Conservation (phyloP, 345 rosid species). For the Pistacia atlantica region DNA sequence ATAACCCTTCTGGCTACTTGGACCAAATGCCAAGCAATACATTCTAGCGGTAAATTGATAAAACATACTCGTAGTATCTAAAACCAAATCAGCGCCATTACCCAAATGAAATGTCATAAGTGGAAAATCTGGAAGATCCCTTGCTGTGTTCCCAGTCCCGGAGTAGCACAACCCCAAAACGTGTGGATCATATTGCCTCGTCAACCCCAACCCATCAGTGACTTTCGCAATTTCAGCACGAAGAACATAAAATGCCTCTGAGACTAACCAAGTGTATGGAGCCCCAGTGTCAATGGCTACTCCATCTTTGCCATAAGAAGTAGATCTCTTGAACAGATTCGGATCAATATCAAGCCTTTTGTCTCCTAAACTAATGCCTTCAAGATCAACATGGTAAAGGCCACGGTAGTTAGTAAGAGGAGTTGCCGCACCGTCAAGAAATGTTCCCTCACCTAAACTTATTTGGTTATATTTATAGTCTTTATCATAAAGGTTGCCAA, state of each 20-base stretch:
- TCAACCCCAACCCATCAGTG: background rate
- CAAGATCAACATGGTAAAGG: slow-evolving; percentile 30
- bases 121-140: slow-evolving; percentile 58
- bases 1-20: background rate
- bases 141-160: slow-evolving; percentile 37
- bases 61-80: slow-evolving; percentile 53
- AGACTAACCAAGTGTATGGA: slow-evolving; percentile 19
- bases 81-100: slow-evolving; percentile 53
- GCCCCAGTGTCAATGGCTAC: slow-evolving; percentile 41
- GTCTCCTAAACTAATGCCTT: slow-evolving; percentile 41
- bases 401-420: slow-evolving; percentile 10
- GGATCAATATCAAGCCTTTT: slow-evolving; percentile 32
- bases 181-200: no score
- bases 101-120: slow-evolving; percentile 48
- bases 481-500: slow-evolving; percentile 33
- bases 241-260: slow-evolving; percentile 17
- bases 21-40: slow-evolving; percentile 52
- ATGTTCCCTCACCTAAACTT: slow-evolving; percentile 29
- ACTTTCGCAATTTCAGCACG: slow-evolving; percentile 22
- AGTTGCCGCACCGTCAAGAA: slow-evolving; percentile 40
- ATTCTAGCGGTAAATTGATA: slow-evolving; percentile 28
- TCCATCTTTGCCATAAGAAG: background rate
- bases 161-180: slow-evolving; percentile 36
- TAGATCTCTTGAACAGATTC: background rate
- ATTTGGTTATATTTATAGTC: slow-evolving; percentile 28